These are phyloP conservation scores for Truncatella angustata DNA, from an alignment of 2,329 filamentous ascomycete genomes.

Conservation along the genomic window DNA sequence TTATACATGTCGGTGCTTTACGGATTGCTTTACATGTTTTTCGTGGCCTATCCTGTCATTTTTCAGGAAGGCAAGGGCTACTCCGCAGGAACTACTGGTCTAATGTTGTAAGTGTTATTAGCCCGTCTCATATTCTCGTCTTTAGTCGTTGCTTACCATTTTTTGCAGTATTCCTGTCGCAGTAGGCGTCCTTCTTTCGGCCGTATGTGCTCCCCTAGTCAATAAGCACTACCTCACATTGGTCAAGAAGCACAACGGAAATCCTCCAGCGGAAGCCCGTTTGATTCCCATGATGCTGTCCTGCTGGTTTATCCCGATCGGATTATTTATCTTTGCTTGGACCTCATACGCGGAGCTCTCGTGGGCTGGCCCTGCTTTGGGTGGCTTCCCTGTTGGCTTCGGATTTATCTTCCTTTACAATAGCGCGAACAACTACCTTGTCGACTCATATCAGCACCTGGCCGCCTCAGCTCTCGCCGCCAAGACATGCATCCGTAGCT, in stretches of 20 bases:
- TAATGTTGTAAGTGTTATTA: constrained; percentile 63
- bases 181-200: constrained; percentile 68
- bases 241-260: constrained; percentile 24
- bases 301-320: constrained; percentile 68
- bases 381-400: constrained; percentile 71
- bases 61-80: constrained; percentile 81
- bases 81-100: constrained; percentile 67
- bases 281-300: constrained; percentile 80
- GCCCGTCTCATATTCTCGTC: neutral
- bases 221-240: constrained; percentile 74
- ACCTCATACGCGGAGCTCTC: constrained; percentile 61
- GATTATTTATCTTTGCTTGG: constrained; percentile 60
- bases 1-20: constrained; percentile 85
- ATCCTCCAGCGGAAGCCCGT: constrained; percentile 71
- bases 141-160: neutral
- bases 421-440: constrained; percentile 71
- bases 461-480: constrained; percentile 79
- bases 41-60: constrained; percentile 67
- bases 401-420: constrained; percentile 86
- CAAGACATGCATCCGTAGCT: constrained; percentile 75
- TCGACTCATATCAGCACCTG: constrained; percentile 65
- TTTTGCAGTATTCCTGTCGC: constrained; percentile 64
- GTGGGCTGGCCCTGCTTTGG: constrained; percentile 72
- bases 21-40: constrained; percentile 74
- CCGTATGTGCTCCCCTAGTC: constrained; percentile 66